These are phyloP conservation scores for Cryptococcus jaspeensis DNA, from an alignment of 1,284 basidiomycete genomes.

Conservation along the genomic window DNA sequence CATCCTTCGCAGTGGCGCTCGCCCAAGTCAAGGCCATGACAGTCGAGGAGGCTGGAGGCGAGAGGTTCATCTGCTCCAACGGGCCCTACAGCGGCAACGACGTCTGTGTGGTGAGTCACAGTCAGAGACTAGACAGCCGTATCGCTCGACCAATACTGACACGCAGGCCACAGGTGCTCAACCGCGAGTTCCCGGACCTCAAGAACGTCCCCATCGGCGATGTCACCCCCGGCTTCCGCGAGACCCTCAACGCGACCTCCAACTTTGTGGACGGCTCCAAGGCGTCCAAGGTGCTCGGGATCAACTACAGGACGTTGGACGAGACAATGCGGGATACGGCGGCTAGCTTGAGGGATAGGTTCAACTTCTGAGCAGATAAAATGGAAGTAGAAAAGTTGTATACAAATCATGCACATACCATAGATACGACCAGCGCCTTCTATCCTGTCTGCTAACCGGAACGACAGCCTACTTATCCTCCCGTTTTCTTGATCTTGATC, in stretches of 20 bases:
- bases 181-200: slow-evolving; percentile 32
- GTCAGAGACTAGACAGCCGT: no score
- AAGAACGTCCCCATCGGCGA: slow-evolving; percentile 39
- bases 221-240: slow-evolving; percentile 15
- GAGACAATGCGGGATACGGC: slow-evolving; percentile 35
- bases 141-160: no score
- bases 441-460: no score
- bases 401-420: not conserved
- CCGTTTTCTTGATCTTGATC: no score
- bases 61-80: slow-evolving; percentile 59
- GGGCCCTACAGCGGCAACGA: slow-evolving; percentile 47
- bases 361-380: slow-evolving; percentile 2
- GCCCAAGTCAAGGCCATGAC: slow-evolving; percentile 61
- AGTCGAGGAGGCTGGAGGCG: slow-evolving; percentile 58
- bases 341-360: slow-evolving; percentile 33
- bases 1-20: no score
- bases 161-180: no score
- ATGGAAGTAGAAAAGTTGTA: not conserved
- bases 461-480: no score
- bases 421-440: no score
- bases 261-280: slow-evolving; percentile 34
- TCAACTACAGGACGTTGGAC: slow-evolving; percentile 37
- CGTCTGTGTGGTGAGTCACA: slow-evolving; percentile 26
- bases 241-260: slow-evolving; percentile 21
- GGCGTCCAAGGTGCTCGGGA: slow-evolving; percentile 35